Percentiles rank a stretch among this genome's conserved stretches.
These are phyloP conservation scores for Tolypocladium cylindrosporum DNA, from an alignment of 2,329 filamentous ascomycete genomes.

Conservation along the genomic window DNA sequence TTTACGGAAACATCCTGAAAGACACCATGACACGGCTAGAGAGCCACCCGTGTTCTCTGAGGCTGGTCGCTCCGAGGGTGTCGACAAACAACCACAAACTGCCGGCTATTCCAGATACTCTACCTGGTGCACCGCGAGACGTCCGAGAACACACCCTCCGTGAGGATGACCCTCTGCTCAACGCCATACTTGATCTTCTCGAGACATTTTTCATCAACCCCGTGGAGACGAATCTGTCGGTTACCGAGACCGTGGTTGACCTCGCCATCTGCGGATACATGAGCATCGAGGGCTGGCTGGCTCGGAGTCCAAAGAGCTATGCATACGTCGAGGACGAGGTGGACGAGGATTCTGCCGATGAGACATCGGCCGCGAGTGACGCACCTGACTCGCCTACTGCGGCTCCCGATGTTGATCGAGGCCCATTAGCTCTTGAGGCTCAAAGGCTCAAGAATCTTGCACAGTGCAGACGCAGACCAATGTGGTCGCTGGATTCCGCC, in stretches of 20 bases:
- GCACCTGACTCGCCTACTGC: not conserved
- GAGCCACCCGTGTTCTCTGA: slow-evolving; percentile 62
- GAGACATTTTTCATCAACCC: slow-evolving; percentile 81
- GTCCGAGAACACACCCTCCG: slow-evolving; percentile 52
- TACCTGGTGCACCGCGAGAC: slow-evolving; percentile 51
- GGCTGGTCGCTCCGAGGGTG: slow-evolving; percentile 53
- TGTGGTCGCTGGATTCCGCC: slow-evolving; percentile 39
- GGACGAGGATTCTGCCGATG: slow-evolving; percentile 6
- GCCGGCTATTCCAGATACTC: slow-evolving; percentile 43
- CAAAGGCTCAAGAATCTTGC: slow-evolving; percentile 35
- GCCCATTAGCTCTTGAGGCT: slow-evolving; percentile 11
- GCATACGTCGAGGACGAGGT: slow-evolving; percentile 34
- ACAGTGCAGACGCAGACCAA: slow-evolving; percentile 41
- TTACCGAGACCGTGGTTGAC: slow-evolving; percentile 76
- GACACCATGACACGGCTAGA: slow-evolving; percentile 62
- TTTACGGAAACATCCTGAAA: slow-evolving; percentile 62
- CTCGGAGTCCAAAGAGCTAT: slow-evolving; percentile 59
- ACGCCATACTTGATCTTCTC: slow-evolving; percentile 60
- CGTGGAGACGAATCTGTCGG: slow-evolving; percentile 78
- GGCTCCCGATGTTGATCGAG: not conserved
- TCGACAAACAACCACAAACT: slow-evolving; percentile 46
- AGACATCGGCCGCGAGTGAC: slow-evolving; percentile 4
- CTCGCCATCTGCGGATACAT: slow-evolving; percentile 79
- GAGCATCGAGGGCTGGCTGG: slow-evolving; percentile 81
- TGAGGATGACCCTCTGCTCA: slow-evolving; percentile 51